phyloP scores from a whole-genome alignment of 805 yeast genomes.

The Wickerhamiella domercqiae region DNA sequence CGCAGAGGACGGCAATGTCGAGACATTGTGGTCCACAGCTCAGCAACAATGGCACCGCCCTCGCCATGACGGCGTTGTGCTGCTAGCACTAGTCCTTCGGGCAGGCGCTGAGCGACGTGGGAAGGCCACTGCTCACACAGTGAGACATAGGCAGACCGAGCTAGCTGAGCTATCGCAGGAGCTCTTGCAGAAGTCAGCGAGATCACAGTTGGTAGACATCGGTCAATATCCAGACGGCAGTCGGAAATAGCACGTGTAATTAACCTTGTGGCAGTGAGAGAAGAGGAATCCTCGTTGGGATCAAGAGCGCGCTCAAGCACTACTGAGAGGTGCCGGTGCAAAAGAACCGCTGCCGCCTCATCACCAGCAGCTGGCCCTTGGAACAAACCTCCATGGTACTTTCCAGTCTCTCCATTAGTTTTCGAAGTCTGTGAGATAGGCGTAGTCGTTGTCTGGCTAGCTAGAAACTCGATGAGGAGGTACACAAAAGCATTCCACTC shows the following conservation, averaged over 20 bases:
- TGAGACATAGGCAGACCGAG: neutral
- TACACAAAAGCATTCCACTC: constrained; percentile 2
- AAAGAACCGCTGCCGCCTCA: neutral
- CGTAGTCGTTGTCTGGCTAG: constrained; percentile 10
- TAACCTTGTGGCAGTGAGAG: neutral
- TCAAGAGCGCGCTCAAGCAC: neutral
- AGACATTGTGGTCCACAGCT: neutral
- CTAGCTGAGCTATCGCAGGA: neutral
- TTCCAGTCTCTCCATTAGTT: neutral
- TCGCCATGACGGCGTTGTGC: neutral
- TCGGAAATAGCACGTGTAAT: neutral
- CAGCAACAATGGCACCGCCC: neutral
- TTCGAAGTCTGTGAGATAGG: no score
- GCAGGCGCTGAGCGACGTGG: neutral
- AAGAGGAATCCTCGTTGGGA: constrained; percentile 20
- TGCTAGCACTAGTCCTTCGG: neutral
- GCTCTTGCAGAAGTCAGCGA: neutral
- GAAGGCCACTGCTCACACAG: neutral
- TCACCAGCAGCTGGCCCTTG: neutral
- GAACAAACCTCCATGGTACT: neutral
- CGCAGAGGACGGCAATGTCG: neutral
- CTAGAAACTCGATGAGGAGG: constrained; percentile 1
- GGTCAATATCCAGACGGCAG: constrained; percentile 21
- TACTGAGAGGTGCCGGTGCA: neutral
- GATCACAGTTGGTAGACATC: neutral